Base-by-base conservation (phyloP, 164 flowering plant genomes). In the Annona squamosa region DNA sequence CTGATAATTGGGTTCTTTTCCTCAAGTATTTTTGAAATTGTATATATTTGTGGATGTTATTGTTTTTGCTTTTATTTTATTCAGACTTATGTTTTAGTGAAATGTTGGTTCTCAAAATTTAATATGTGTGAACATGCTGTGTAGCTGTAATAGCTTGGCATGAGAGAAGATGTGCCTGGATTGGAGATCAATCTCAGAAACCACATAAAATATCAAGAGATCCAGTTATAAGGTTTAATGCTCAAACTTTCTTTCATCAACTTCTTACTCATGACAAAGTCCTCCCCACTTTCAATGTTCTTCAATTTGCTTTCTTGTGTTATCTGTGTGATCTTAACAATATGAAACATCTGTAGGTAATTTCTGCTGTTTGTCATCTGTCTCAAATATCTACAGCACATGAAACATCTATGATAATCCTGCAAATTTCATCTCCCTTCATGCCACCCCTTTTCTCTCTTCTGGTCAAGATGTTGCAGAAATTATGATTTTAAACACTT, bases 131-230 rank as follows among this genome's bases (percentile, higher is more conserved):
- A 52, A 52, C 59, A 9, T 52, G 13, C 13, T 52, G 9, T 81
- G 74, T 78, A 86, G 89, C 84, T 75, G 89, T 80, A 73, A 76
- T 80, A 48, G 76, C 83, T 70, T 86, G 89, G 89, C 79, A 86
- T 76, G 81, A 85, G 75, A 82, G 65, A 45, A 83, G 89, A 75
- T 83, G 48, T 65, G 79, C 81, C 59, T 86, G 89, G 89, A 70
- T 77, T 9, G 87, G 86, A 18, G 86, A 82, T 77, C 78, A 67
- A 70, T 78, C 85, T 61, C 81, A 78, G 44, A 83, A 74, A 73
- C 43, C 79, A 13, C 73, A 57, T 7, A 82, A 79, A 82, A 62
- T 73, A 57, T 75, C 79, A 2, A 71, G 44, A 63, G 89, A 86
- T 65, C 87, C 83, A 46, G 76, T 84, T 13, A 79, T 86, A 82